These are phyloP conservation scores for Pseudocercospora macadamiae DNA, from an alignment of 2,329 filamentous ascomycete species.

Conservation along the genomic window DNA sequence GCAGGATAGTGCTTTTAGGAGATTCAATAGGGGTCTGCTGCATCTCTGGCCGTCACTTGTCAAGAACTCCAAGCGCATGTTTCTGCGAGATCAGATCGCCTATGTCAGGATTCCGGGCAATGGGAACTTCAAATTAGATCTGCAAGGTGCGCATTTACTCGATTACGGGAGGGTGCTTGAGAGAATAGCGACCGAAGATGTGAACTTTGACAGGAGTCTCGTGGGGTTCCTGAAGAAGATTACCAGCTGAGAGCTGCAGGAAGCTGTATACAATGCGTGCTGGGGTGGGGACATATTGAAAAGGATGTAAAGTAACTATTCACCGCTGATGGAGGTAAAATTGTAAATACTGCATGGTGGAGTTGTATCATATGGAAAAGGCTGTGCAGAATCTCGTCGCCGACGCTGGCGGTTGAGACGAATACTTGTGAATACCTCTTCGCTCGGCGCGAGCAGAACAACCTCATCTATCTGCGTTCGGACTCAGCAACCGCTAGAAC, in stretches of 20 bases:
- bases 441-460: no score
- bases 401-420: no score
- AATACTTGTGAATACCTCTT: no score
- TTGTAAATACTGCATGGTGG: no score
- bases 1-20: background rate
- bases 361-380: no score
- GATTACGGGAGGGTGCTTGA: conserved; percentile 26
- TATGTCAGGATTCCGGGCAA: conserved; percentile 26
- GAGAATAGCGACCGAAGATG: conserved; percentile 1
- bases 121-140: conserved; percentile 34
- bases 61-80: conserved; percentile 32
- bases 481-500: no score
- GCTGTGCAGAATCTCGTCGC: no score
- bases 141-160: conserved; percentile 31
- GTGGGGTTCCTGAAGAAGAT: background rate
- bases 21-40: conserved; percentile 13
- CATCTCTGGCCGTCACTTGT: conserved; percentile 20
- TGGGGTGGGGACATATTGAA: no score
- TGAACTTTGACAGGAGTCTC: background rate
- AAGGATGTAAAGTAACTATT: no score
- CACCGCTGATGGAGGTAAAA: no score
- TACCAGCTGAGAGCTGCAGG: background rate
- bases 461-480: no score
- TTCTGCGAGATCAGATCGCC: conserved; percentile 32
- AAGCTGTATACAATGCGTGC: background rate